These are phyloP conservation scores for Lentinula detonsa DNA, from an alignment of 768 basidiomycete genomes.

Conservation along the genomic window DNA sequence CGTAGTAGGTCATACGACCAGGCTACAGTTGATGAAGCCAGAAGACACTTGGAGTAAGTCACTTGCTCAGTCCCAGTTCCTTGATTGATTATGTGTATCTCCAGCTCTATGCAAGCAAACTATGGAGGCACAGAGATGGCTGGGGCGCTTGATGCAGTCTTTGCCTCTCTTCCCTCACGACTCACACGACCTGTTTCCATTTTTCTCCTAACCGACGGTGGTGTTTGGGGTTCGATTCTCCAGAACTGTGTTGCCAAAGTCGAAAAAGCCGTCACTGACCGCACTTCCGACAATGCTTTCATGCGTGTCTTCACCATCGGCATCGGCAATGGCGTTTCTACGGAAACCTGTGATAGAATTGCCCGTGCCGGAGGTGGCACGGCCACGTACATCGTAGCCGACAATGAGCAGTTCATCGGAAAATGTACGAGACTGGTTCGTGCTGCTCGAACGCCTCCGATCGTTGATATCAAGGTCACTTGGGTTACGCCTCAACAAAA, in stretches of 20 bases:
- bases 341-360: constrained; percentile 45
- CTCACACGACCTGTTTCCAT: constrained; percentile 34
- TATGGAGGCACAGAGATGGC: constrained; percentile 47
- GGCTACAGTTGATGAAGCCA: constrained; percentile 17
- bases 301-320: constrained; percentile 49
- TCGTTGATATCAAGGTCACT: constrained; percentile 40
- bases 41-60: not conserved
- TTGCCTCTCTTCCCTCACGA: constrained; percentile 22
- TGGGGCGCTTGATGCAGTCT: constrained; percentile 30
- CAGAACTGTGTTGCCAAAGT: not conserved
- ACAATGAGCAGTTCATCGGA: constrained; percentile 37
- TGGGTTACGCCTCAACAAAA: constrained; percentile 28
- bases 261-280: not conserved
- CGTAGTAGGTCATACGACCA: constrained; percentile 26
- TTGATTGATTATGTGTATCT: not conserved
- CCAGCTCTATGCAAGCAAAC: constrained; percentile 20
- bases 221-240: constrained; percentile 19
- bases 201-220: constrained; percentile 60
- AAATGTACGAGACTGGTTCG: constrained; percentile 46
- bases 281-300: constrained; percentile 11
- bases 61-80: not conserved
- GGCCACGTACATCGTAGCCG: constrained; percentile 33
- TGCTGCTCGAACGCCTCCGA: constrained; percentile 38
- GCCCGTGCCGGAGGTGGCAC: constrained; percentile 48
- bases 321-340: constrained; percentile 46